Evolutionary conservation across 202 grass and related monocot genomes (phyloP), one percentile per base, ranked within the genome.

Genomic region (Panicum hallii): DNA sequence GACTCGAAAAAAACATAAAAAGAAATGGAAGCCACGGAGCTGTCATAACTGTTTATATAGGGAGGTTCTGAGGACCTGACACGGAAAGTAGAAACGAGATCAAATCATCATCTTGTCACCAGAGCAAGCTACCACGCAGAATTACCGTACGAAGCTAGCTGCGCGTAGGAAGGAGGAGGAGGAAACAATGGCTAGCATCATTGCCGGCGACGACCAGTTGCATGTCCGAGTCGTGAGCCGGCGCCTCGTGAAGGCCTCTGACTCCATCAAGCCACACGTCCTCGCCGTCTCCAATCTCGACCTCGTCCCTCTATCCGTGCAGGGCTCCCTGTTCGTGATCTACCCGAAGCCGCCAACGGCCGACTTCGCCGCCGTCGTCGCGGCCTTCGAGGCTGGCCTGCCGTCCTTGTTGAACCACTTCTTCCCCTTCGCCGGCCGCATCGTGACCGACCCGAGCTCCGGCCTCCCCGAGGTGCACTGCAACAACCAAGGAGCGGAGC

Each of bases 401-500:
- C 47, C 3, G 66, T 94, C 6, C 81, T 89, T 60, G 3, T n/a
- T 60, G 0, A 79, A 89, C 61, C 73, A 91, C 62, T 91, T 79
- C 84, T 85, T 82, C 76, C 83, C 61, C 2, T 13, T 91, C 30
- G 58, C 84, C 2, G 92, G 89, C 42, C 84, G 89, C 30, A 61
- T 89, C 60, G 42, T 7, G 1, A 16, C 62, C 12, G 20, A 84
- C 71, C 67, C 67, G 1, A 17, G 16, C 46, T 79, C 88, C 64
- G 80, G 79, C 6, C 11, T 86, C 10, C 91, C 88, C 6, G 80
- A 75, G 52, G 15, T 87, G 9, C 34, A 58, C 42, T 90, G 84
- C 81, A 20, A 67, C 74, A 93, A 93, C 76, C 74, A 54, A 0
- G 91, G 91, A 14, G 83, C 86, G 26, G 92, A 94, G 82, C 84